Conservation (phyloP, 495 filamentous ascomycete species). For the Paragyromitra xinjiangensis region DNA sequence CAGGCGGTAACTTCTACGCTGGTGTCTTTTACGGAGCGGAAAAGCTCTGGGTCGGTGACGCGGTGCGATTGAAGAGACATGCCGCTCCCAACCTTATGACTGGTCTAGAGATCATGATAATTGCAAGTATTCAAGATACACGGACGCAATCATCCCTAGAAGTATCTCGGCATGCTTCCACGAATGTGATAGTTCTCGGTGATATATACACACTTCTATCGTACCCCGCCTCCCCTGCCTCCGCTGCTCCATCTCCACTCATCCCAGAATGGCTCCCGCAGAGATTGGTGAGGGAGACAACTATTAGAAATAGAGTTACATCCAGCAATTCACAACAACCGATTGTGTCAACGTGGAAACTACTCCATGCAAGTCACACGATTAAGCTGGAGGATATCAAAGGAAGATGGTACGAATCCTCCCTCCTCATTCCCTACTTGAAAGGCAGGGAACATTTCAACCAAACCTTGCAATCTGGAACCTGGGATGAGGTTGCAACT, state of each 20-base stretch:
- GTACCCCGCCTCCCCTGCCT: conserved; percentile 28
- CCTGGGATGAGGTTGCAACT: conserved; percentile 55
- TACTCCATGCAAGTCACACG: conserved; percentile 44
- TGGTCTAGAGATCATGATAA: conserved; percentile 65
- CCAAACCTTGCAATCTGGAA: conserved; percentile 39
- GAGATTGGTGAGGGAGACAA: conserved; percentile 42
- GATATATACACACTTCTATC: conserved; percentile 51
- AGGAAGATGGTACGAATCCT: conserved; percentile 71
- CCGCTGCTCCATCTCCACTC: conserved; percentile 32
- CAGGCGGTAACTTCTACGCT: conserved; percentile 62
- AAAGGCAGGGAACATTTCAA: conserved; percentile 59
- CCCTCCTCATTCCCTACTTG: conserved; percentile 64
- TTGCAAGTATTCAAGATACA: conserved; percentile 59
- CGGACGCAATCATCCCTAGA: conserved; percentile 17
- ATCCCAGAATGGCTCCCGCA: conserved; percentile 47
- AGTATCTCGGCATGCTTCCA: conserved; percentile 23
- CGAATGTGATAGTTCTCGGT: conserved; percentile 49
- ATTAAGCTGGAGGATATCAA: conserved; percentile 65
- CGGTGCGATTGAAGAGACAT: conserved; percentile 61
- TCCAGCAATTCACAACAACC: conserved; percentile 31
- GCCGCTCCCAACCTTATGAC: conserved; percentile 52
- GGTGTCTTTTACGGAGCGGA: conserved; percentile 72
- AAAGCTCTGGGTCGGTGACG: conserved; percentile 70
- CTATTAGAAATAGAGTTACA: conserved; percentile 40
- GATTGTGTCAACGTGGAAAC: conserved; percentile 45